Evolutionary conservation across 352 stramenopile genomes (phyloP).

Genomic region (Phytopythium cucurbitacearum): DNA sequence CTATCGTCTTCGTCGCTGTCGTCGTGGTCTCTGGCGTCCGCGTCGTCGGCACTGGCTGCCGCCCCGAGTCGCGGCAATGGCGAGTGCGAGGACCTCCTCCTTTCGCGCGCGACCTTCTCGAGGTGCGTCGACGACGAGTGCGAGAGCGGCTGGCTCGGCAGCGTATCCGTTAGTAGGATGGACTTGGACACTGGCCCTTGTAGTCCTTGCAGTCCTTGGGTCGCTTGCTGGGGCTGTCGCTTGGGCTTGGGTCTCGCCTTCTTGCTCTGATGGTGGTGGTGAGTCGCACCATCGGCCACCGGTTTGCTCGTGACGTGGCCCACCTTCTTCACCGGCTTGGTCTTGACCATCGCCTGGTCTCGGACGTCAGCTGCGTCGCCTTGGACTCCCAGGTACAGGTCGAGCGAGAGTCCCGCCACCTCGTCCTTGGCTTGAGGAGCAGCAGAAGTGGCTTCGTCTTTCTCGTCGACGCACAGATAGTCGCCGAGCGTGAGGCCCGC

Average conservation of each 20-base stretch:
- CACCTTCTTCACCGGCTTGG: slow-evolving; percentile 5
- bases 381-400: too few species aligned
- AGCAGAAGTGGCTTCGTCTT: slow-evolving; percentile 3
- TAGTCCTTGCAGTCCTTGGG: too few species aligned
- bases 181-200: too few species aligned
- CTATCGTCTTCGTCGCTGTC: slow-evolving; percentile 24
- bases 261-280: too few species aligned
- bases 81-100: background rate
- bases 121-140: too few species aligned
- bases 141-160: too few species aligned
- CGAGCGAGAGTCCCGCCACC: slow-evolving; percentile 2
- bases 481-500: slow-evolving; percentile 51
- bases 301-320: background rate
- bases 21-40: slow-evolving; percentile 3
- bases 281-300: too few species aligned
- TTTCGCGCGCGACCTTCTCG: too few species aligned
- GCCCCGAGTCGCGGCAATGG: slow-evolving; percentile 11
- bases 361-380: too few species aligned
- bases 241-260: background rate
- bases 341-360: background rate
- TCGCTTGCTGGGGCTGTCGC: too few species aligned
- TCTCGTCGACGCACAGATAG: slow-evolving; percentile 44
- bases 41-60: slow-evolving; percentile 15
- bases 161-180: too few species aligned
- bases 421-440: slow-evolving; percentile 12